Percentiles rank a stretch among this genome's conserved stretches.
These are phyloP conservation scores for Aspergillus quadricinctus DNA, from an alignment of 2,329 filamentous ascomycete genomes.

Conservation along the genomic window DNA sequence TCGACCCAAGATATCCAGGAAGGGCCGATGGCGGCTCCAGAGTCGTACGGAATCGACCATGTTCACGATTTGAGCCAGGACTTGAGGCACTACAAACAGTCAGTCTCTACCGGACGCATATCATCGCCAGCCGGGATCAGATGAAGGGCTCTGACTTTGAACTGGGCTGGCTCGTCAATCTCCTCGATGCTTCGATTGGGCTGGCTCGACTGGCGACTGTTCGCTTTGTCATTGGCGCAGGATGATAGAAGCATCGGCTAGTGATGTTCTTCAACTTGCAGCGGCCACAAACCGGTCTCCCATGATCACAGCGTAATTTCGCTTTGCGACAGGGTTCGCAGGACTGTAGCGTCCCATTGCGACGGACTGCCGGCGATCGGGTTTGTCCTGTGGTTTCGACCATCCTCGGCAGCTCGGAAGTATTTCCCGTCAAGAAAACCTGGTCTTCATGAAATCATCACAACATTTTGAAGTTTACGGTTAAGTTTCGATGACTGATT, in stretches of 20 bases:
- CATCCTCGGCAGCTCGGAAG: background rate
- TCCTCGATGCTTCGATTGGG: conserved; percentile 10
- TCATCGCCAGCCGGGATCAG: background rate
- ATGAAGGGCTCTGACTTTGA: conserved; percentile 17
- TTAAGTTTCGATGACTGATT: background rate
- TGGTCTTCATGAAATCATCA: background rate
- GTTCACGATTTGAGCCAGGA: conserved; percentile 14
- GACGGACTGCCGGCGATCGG: conserved; percentile 26
- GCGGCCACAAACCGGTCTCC: conserved; percentile 29
- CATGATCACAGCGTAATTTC: conserved; percentile 35
- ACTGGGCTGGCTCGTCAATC: conserved; percentile 16
- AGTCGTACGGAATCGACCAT: conserved; percentile 16
- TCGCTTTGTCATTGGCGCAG: conserved; percentile 36
- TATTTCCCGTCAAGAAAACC: background rate
- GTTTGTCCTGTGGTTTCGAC: conserved; percentile 1
- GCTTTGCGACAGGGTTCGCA: conserved; percentile 38
- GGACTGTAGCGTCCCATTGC: conserved; percentile 34
- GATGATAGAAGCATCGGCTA: conserved; percentile 34
- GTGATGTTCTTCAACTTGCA: conserved; percentile 27
- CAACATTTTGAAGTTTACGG: background rate
- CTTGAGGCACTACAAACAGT: conserved; percentile 19
- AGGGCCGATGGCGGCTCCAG: conserved; percentile 22
- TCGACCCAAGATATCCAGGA: conserved; percentile 33
- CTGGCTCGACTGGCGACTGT: conserved; percentile 9
- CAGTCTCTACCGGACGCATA: background rate